Evolutionary conservation across 139 green algal species (phyloP).

Genomic region (Ostreobium quekettii): DNA sequence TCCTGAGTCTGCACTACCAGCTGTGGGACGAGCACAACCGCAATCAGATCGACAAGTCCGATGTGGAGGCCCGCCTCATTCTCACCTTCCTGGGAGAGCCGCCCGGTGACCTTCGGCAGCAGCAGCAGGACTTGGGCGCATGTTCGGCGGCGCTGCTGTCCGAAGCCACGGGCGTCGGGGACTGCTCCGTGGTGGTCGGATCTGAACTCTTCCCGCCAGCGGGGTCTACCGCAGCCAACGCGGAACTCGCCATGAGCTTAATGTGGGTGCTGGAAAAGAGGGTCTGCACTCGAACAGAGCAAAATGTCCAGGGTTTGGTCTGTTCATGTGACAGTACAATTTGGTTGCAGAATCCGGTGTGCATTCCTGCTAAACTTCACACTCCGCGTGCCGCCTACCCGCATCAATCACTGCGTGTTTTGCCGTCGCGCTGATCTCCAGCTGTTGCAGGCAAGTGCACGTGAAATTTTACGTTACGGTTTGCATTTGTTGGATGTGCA

Average conservation of each 20-base stretch:
- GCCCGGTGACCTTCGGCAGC: no score
- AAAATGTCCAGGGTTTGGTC: no score
- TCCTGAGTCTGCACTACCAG: not conserved
- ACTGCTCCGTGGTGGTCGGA: not conserved
- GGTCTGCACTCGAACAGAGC: no score
- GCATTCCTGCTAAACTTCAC: no score
- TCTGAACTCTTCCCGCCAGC: not conserved
- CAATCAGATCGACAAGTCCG: not conserved
- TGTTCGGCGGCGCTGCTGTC: not conserved
- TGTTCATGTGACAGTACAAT: no score
- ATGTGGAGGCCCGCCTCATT: not conserved
- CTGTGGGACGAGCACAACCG: not conserved
- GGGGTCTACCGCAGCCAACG: not conserved
- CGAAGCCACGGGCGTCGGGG: not conserved
- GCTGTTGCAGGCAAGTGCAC: no score
- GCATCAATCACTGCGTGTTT: no score
- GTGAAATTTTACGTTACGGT: no score
- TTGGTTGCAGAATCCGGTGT: no score
- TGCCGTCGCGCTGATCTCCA: no score
- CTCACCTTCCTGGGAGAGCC: not conserved
- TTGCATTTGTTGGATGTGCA: no score
- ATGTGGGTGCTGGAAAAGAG: not conserved
- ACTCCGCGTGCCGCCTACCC: no score
- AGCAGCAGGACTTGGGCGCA: not conserved
- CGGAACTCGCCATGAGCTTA: not conserved